Conservation (phyloP, 2,329 filamentous ascomycete genomes). For the Cladosporium sp. region DNA sequence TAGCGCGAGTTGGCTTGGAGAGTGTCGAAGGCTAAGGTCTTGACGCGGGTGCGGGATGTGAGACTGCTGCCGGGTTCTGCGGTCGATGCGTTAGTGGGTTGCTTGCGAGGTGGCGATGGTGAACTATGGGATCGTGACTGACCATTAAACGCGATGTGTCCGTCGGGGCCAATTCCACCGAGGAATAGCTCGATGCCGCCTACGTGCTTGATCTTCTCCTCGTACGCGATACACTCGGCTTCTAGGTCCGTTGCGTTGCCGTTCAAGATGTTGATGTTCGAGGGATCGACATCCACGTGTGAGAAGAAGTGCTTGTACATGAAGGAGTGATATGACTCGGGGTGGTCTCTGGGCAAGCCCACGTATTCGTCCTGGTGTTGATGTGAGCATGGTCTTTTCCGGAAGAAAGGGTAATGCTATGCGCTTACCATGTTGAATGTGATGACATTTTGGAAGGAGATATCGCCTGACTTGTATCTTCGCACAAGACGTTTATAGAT, state of each 20-base stretch:
- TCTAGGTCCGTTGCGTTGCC: constrained; percentile 75
- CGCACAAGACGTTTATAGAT: constrained; percentile 76
- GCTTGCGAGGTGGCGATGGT: constrained; percentile 49
- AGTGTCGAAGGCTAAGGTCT: constrained; percentile 84
- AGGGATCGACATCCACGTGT: constrained; percentile 75
- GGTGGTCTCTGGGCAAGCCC: constrained; percentile 76
- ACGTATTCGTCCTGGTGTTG: constrained; percentile 74
- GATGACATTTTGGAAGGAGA: constrained; percentile 84
- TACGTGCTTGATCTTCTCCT: constrained; percentile 69
- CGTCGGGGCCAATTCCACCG: constrained; percentile 80
- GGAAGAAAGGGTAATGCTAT: not conserved
- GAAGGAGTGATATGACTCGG: constrained; percentile 85
- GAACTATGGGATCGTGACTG: not conserved
- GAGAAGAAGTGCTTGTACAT: constrained; percentile 95
- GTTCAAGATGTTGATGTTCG: constrained; percentile 81
- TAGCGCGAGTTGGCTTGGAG: constrained; percentile 83
- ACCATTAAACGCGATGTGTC: constrained; percentile 81
- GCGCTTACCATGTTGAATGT: constrained; percentile 81
- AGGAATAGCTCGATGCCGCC: constrained; percentile 86
- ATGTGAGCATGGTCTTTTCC: not conserved
- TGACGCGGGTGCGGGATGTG: constrained; percentile 75
- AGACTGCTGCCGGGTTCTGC: constrained; percentile 75
- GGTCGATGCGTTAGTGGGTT: constrained; percentile 79
- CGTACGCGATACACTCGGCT: constrained; percentile 76
- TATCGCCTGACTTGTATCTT: constrained; percentile 68